Base-by-base conservation (phyloP, 805 yeast species). In the Starmerella geochares region DNA sequence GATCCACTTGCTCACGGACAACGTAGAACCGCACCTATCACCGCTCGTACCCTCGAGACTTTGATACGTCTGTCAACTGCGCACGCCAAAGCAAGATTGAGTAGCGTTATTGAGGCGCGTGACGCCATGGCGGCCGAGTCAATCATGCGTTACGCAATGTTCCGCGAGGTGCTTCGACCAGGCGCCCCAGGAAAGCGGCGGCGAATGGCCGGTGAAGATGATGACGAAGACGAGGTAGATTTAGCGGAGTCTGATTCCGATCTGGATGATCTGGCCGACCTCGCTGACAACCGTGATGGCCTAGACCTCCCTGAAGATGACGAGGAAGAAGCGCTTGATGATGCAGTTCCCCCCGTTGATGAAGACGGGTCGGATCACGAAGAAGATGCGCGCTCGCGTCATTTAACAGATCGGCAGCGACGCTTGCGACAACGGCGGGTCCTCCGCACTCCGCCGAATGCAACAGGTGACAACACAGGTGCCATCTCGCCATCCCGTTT, bases 1-100 rank as follows among this genome's bases (percentile, higher is more conserved):
- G 82, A 80, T 61, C 83, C 80, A 57, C 51, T 67, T 21, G 59
- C 59, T 3, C 62, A 58, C 32, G 67, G 67, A 42, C 68, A 65
- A 54, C 62, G 73, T 33, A 77, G 83, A 47, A 88, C 96, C 0
- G 82, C 95, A 1, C 97, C 98, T 32, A 85, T 90, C 57, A 90
- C 98, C 1, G 95, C 97, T n/a, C 84, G 98, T 79, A 92, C 97
- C 4, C 72, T 90, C 58, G 98, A 90, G 67, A 90, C 98, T 0
- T 72, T 90, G 57, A 90, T 90, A 65, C 94, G 98, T 73, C 71
- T 90, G 52, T 74, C 96, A 0, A 85, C 96, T 1, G 97, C 98
- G 0, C 97, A 92, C 67, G 97, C 97, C 10, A 90, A 92, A 65
- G 85, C 90, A n/a, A 76, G 97, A 58, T 71, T 92, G 50, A 83